A percentile compares a stretch with the other conserved stretches of the same genome.
phyloP scores from a whole-genome alignment of 2,329 filamentous ascomycete genomes.

The Colletotrichum gigasporum region DNA sequence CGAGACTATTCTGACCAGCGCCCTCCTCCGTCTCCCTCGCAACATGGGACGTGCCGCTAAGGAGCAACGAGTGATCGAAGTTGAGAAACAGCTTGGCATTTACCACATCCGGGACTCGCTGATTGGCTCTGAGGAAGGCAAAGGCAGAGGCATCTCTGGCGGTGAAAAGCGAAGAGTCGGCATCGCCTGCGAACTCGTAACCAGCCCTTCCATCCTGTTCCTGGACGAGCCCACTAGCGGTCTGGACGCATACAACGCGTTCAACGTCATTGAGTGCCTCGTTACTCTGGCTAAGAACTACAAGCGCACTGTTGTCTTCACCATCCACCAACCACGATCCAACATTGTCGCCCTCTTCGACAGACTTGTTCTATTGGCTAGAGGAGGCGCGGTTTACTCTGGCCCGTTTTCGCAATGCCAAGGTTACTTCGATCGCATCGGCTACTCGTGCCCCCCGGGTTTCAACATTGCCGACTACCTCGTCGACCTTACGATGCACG shows the following conservation, averaged over 20 bases:
- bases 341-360: slow-evolving; percentile 99
- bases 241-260: slow-evolving; percentile 95
- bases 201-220: slow-evolving; percentile 96
- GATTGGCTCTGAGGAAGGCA: slow-evolving; percentile 95
- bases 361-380: slow-evolving; percentile 87
- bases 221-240: slow-evolving; percentile 97
- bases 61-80: slow-evolving; percentile 89
- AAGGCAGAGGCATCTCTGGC: slow-evolving; percentile 93
- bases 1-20: slow-evolving; percentile 96
- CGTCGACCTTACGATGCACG: slow-evolving; percentile 98
- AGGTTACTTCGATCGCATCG: slow-evolving; percentile 89
- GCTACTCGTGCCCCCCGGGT: slow-evolving; percentile 91
- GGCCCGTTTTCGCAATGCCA: slow-evolving; percentile 91
- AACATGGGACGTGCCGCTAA: slow-evolving; percentile 92
- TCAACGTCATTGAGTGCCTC: slow-evolving; percentile 96
- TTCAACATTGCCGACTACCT: slow-evolving; percentile 99
- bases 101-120: slow-evolving; percentile 92
- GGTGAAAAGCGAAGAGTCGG: slow-evolving; percentile 96
- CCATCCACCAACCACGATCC: slow-evolving; percentile 96
- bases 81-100: slow-evolving; percentile 96
- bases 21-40: slow-evolving; percentile 87
- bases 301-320: slow-evolving; percentile 97
- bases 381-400: slow-evolving; percentile 91
- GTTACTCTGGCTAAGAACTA: slow-evolving; percentile 96
- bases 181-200: slow-evolving; percentile 97